These are phyloP conservation scores for Pouteria campechiana DNA, from an alignment of 179 eudicot genomes.

Conservation along the genomic window DNA sequence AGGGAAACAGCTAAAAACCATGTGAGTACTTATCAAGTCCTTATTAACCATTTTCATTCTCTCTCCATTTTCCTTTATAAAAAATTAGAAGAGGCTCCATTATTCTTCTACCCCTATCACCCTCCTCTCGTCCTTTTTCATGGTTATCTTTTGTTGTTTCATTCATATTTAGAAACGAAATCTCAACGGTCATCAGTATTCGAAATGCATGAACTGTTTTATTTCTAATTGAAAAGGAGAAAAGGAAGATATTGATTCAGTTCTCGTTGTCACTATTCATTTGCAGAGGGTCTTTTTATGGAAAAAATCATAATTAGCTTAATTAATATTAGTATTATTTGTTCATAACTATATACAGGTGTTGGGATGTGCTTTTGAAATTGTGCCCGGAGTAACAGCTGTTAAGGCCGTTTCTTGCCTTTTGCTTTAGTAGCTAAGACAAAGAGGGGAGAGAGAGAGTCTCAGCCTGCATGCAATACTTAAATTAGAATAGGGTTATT, in stretches of 20 bases:
- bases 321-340: too few relatives aligned
- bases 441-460: neutral
- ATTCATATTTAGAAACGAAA: too few relatives aligned
- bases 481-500: slow-evolving; percentile 21
- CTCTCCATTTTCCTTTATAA: neutral
- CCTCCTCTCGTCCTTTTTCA: neutral
- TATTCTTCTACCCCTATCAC: neutral
- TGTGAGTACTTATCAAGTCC: slow-evolving; percentile 33
- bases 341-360: neutral
- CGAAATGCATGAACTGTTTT: too few relatives aligned
- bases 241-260: too few relatives aligned
- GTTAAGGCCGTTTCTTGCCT: slow-evolving; percentile 5
- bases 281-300: too few relatives aligned
- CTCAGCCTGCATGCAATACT: slow-evolving; percentile 5
- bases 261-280: too few relatives aligned
- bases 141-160: too few relatives aligned
- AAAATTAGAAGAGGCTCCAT: too few relatives aligned
- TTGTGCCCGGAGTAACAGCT: slow-evolving; percentile 1
- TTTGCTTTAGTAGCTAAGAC: slow-evolving; percentile 15
- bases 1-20: slow-evolving; percentile 45
- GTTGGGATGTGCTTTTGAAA: slow-evolving; percentile 6
- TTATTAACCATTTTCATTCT: slow-evolving; percentile 3
- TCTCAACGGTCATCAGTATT: too few relatives aligned
- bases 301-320: too few relatives aligned
- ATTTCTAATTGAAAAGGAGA: too few relatives aligned